Evolutionary conservation across 164 flowering plant genomes (phyloP), one percentile per base, ranked within the genome.

Genomic region (Cinnamomum chago): DNA sequence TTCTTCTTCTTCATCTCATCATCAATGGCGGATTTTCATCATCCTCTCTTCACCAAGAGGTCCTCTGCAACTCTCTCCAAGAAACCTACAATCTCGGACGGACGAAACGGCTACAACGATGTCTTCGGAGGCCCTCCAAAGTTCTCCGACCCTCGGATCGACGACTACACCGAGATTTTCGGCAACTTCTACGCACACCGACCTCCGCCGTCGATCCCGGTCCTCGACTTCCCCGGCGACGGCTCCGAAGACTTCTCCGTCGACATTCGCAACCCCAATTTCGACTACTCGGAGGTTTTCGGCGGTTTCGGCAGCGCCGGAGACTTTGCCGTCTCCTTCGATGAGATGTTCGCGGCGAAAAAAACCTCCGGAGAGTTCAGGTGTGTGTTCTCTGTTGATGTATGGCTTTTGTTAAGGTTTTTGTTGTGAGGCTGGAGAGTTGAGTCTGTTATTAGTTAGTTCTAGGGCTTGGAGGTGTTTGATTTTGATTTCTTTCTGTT

Each of bases 111-210:
- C 1, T 91, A 92, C 87, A 89, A 89, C 76, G 97, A 91, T 79
- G 90, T 91, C 20, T 91, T 88, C 76, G 92, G 90, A 4, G 95
- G 88, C 15, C 89, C 90, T 2, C 91, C 92, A 14, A 89, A 84
- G 85, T 86, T 85, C 1, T 80, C 72, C n/a, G 80, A 88, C 1
- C 64, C 88, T 14, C 81, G 89, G n/a, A 65, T 81, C 1, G 97
- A 95, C 65, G 97, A 92, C 82, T 95, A 93, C 87, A 28, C 73
- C 28, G 99, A 95, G 86, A 92, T 95, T 71, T 95, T 95, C 78
- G 88, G 90, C 5, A 81, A 86, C 22, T 90, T 90, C 78, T 86
- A 82, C 71, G 75, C 88, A 1, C 74, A 90, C 3, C 85, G 84
- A 51, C 83, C 83, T 75, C 82, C 89, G 14, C 47, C 73, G 2